These are phyloP conservation scores for Phytopythium montanum DNA, from an alignment of 352 stramenopile genomes.

Conservation along the genomic window DNA sequence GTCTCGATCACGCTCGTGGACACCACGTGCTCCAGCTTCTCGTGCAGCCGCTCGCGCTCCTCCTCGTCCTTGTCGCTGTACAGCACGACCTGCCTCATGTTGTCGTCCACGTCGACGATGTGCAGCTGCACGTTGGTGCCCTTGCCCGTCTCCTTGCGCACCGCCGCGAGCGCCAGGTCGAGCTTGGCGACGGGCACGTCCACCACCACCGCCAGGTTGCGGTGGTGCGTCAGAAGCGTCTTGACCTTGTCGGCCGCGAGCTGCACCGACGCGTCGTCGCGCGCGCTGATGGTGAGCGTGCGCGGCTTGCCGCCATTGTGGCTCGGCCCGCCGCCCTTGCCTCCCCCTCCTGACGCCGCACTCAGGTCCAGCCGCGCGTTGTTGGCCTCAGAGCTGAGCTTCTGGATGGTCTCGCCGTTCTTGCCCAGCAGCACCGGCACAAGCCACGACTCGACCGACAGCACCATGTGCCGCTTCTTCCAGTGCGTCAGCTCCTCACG, in stretches of 20 bases:
- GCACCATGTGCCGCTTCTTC: slow-evolving; percentile 66
- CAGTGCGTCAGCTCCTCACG: slow-evolving; percentile 46
- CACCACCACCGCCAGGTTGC: slow-evolving; percentile 42
- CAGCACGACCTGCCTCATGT: slow-evolving; percentile 43
- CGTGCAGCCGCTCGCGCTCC: slow-evolving; percentile 48
- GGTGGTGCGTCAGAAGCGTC: slow-evolving; percentile 46
- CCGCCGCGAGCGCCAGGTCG: slow-evolving; percentile 42
- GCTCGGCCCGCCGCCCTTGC: slow-evolving; percentile 10
- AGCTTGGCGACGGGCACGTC: slow-evolving; percentile 41
- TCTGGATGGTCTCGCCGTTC: slow-evolving; percentile 78
- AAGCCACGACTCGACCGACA: slow-evolving; percentile 59
- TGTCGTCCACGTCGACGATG: slow-evolving; percentile 36
- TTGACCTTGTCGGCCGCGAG: slow-evolving; percentile 53
- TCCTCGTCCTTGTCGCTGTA: slow-evolving; percentile 48
- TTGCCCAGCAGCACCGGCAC: slow-evolving; percentile 69
- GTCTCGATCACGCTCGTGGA: slow-evolving; percentile 44
- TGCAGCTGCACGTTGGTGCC: slow-evolving; percentile 45
- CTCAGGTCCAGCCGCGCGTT: slow-evolving; percentile 54
- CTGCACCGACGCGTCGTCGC: slow-evolving; percentile 59
- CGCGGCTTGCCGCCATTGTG: slow-evolving; percentile 26
- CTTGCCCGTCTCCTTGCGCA: slow-evolving; percentile 40
- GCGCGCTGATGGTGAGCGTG: slow-evolving; percentile 59
- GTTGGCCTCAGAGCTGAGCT: slow-evolving; percentile 55
- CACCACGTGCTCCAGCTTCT: slow-evolving; percentile 62
- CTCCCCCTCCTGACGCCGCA: slow-evolving; percentile 7